Base-by-base conservation (phyloP, 371 early-diverging fungal genomes). In the Basidiobolus meristosporus region DNA sequence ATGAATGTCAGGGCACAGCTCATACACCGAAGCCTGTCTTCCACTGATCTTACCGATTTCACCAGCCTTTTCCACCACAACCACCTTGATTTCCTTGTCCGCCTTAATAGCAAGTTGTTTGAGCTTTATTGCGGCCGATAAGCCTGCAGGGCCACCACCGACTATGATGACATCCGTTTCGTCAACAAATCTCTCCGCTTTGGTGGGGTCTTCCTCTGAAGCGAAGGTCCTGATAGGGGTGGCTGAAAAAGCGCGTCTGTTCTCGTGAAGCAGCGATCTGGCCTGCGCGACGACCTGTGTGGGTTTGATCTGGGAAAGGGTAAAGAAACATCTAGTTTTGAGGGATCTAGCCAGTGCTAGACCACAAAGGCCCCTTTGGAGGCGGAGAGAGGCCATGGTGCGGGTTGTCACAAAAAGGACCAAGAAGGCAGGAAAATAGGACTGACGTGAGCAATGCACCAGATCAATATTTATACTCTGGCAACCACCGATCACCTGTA, bases 111-210 rank as follows among this genome's bases (percentile, higher is more conserved):
- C 92, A 18, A 79, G 68, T 63, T 97, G 93, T 60, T 82, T 84
- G 31, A 93, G 44, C 26, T 82, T 73, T 58, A 97, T 97, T 18
- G 93, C 95, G 16, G 98, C 98, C 16, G 88, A 63, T 32, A 97
- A 59, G 20, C 96, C 96, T 17, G 95, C 71, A 15, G 98, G 98
- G 0, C 98, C 98, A 41, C 74, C 96, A 28, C 98, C 98, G 19
- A 97, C 83, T 47, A 97, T 92, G 22, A 88, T 82, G 0, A 97
- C 90, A 53, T 97, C 98, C 16, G 89, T 82, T 43, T 93, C 90
- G 50, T 92, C 84, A 2, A 62, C 72, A 40, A 70, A 73, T 19
- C 79, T 72, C 36, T 52, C 53, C 2, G 51, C 49, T 26, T 52
- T 52, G 18, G 52, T 52, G 7, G 53, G 52, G 32, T 58, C 59